Base-by-base conservation (phyloP, 129 eudicot species). In the Centella asiatica region DNA sequence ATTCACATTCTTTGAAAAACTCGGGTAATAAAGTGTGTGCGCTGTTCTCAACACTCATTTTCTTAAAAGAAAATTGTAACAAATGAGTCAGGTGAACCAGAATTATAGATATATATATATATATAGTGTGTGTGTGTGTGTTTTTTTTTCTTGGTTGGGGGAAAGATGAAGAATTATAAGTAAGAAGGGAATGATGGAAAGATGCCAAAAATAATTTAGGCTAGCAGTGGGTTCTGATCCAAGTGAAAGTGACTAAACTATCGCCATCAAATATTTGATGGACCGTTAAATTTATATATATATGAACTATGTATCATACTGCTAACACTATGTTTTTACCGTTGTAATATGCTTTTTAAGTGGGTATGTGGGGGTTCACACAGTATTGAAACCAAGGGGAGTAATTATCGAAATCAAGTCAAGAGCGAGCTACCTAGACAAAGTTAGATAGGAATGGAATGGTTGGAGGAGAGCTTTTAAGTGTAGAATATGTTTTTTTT, bases 181-280 rank as follows among this genome's bases (percentile, higher is more conserved):
- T n/a, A 32, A 66, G 25, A 47, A n/a, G n/a, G 57, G n/a, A 51
- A 37, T 12, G 63, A 18, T 64, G 25, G 52, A 60, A 77, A 60
- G 2, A 39, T 55, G 28, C 60, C 19, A 23, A 13, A 32, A 32
- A 60, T 18, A 18, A 44, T 1, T 13, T 14, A 17, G 29, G 13
- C 58, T 42, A 50, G 28, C 19, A 5, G 20, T 39, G 26, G 6
- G 34, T 28, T 55, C 3, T 54, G 39, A 56, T n/a, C 42, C 26
- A 53, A n/a, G 5, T 45, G 76, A 78, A 52, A 73, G 73, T 54
- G 83, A 78, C 79, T 32, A 54, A 59, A 65, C 70, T 69, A 65
- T 74, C 83, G 46, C 75, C 54, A 78, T 72, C 78, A 53, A 14
- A 24, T 32, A 53, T 39, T 15, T 42, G 8, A 24, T 50, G 17